phyloP scores from a whole-genome alignment of 768 basidiomycete species.

The Sarcodon sp. region DNA sequence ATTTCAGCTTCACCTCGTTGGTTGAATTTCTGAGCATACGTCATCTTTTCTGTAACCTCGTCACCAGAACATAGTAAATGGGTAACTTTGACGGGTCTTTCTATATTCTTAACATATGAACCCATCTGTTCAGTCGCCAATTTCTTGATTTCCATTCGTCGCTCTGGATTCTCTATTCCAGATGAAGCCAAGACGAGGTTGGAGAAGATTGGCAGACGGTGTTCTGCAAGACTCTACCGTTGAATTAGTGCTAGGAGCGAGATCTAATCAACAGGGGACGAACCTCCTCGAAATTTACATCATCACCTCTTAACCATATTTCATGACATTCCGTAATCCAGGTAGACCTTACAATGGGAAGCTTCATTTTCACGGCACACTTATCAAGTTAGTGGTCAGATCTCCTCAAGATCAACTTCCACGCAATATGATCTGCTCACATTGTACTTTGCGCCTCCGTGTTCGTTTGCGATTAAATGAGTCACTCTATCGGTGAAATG shows the following conservation, averaged over 20 bases:
- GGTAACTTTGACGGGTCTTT: slow-evolving; percentile 69
- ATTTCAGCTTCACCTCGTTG: slow-evolving; percentile 58
- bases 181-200: slow-evolving; percentile 62
- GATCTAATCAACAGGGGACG: neutral
- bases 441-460: slow-evolving; percentile 76
- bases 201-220: slow-evolving; percentile 66
- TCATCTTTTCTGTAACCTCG: slow-evolving; percentile 56
- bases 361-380: slow-evolving; percentile 73
- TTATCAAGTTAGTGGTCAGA: slow-evolving; percentile 15
- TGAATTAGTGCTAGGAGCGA: neutral
- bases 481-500: slow-evolving; percentile 83
- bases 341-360: slow-evolving; percentile 66
- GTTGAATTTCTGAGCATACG: slow-evolving; percentile 67
- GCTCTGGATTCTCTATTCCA: slow-evolving; percentile 51
- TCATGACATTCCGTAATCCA: slow-evolving; percentile 70
- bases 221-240: slow-evolving; percentile 39
- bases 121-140: slow-evolving; percentile 51
- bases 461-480: slow-evolving; percentile 72
- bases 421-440: slow-evolving; percentile 24
- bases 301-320: slow-evolving; percentile 70
- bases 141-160: slow-evolving; percentile 52
- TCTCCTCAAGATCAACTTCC: neutral
- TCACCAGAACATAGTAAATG: slow-evolving; percentile 67
- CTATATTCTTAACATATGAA: slow-evolving; percentile 58
- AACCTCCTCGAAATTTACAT: slow-evolving; percentile 57